Base-by-base conservation (phyloP, 192 early-diverging fungal genomes). In the Geranomyces variabilis region DNA sequence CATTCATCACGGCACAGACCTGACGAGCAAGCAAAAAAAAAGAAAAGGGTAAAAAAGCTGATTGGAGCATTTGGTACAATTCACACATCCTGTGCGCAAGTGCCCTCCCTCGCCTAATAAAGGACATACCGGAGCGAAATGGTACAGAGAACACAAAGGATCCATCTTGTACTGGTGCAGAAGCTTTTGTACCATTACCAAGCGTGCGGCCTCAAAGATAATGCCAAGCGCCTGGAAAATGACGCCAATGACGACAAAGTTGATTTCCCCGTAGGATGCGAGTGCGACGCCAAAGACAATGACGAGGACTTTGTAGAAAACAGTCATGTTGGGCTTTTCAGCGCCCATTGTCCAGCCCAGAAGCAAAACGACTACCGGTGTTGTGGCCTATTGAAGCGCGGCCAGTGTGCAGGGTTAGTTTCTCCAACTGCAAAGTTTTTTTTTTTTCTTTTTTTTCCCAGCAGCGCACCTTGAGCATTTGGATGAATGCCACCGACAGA, bases 1-100 rank as follows among this genome's bases (percentile, higher is more conserved):
- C 72, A 63, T 80, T 80, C 60, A 80, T 67, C 17, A 77, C 21
- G n/a, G 79, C 75, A 55, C 79, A 80, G 26, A 75, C 66, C 78
- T 79, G 55, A 73, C 73, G 59, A 73, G 71, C 36, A 41, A 41
- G 10, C 3, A 41, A 10, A 41, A 41, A 41, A 41, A 41, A 45
- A 36, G 21, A 51, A 58, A 51, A 30, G 6, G 36, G 15, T 44
- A 28, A 17, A 24, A 77, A 67, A 26, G 71, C 70, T 41, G 36
- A 41, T 41, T 10, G 36, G 36, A 41, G 3, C 14, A 59, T 28
- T 41, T 7, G 36, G 3, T 10, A 41, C 36, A 3, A 41, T 41
- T 41, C 36, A 41, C 3, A 41, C 36, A 41, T 41, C 36, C 36
- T 41, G 36, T 41, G 36, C 36, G 36, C n/a, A 10, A 41, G 36